Base-by-base conservation (phyloP, 768 basidiomycete species). In the Trametes punicea region DNA sequence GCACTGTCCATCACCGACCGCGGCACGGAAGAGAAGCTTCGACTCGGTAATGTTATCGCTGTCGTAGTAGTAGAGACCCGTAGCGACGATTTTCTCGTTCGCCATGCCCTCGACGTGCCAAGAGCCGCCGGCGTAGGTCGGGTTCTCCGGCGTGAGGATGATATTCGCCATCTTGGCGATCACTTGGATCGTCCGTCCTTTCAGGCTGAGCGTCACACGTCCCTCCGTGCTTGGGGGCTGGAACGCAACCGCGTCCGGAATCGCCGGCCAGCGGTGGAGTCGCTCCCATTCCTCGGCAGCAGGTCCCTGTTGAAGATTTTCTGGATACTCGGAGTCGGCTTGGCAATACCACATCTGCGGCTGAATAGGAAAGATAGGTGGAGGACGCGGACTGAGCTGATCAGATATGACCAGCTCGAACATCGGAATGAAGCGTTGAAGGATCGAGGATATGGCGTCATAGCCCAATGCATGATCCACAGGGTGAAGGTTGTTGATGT, bases 161-260 rank as follows among this genome's bases (percentile, higher is more conserved):
- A 72, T 72, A 34, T 68, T 73, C 6, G 76, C 64, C 7, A 77
- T 62, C 64, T 77, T 79, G 23, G 78, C 74, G 30, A 69, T 70
- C 39, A 78, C 73, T 34, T 71, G 71, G 1, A 73, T 44, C 7
- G 49, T 63, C 25, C 58, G 49, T 11, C 61, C 67, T 10, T 48
- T 47, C n/a, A 67, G 45, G 26, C 25, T 45, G 31, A 63, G 30
- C 10, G 50, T 26, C 15, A 38, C 44, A 16, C 53, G 36, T 16
- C 29, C 30, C 6, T 38, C 31, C 15, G 11, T 7, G 16, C 25
- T 21, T 8, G 45, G 39, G 13, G 46, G 40, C 4, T 29, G n/a
- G 40, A 52, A 52, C 6, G 51, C 46, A 16, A 18, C 21, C 23
- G 38, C 38, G 39, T 52, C 45, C n/a, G 51, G 54, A 26, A 47